These are phyloP conservation scores for Ophiostoma sp. DNA, from an alignment of 2,329 filamentous ascomycete species.

Conservation along the genomic window DNA sequence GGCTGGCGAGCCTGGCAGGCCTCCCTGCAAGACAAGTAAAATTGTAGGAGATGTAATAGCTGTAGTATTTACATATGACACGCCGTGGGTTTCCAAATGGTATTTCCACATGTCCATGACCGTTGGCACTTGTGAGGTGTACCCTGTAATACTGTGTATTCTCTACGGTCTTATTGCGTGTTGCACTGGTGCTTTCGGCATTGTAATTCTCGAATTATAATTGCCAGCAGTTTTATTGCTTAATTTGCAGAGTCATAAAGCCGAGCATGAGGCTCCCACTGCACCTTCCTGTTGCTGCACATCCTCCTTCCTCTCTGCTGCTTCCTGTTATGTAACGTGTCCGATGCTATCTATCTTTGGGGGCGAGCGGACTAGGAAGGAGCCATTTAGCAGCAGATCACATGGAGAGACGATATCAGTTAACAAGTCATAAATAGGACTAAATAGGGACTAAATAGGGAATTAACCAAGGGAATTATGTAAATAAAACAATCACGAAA, in stretches of 20 bases:
- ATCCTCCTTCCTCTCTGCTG: not conserved
- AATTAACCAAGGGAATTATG: no score
- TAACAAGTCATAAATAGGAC: no score
- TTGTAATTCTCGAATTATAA: not conserved
- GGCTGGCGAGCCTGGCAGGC: not conserved
- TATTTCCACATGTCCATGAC: not conserved
- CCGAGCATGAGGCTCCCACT: not conserved
- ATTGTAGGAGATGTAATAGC: slow-evolving; percentile 7
- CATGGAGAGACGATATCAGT: no score
- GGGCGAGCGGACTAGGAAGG: not conserved
- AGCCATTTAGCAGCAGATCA: not conserved
- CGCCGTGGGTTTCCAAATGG: slow-evolving; percentile 8
- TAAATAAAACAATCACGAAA: no score
- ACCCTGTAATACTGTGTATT: no score
- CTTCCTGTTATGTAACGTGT: not conserved
- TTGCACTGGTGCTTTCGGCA: not conserved
- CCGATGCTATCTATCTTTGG: not conserved
- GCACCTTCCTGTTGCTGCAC: not conserved
- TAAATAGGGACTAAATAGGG: no score
- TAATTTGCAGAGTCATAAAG: not conserved
- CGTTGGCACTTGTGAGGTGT: not conserved
- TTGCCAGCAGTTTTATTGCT: no score
- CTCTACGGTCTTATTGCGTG: no score
- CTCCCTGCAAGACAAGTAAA: not conserved
- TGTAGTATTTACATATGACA: slow-evolving; percentile 12